Conservation (phyloP, 495 filamentous ascomycete species). For the Aspergillus wentii region DNA sequence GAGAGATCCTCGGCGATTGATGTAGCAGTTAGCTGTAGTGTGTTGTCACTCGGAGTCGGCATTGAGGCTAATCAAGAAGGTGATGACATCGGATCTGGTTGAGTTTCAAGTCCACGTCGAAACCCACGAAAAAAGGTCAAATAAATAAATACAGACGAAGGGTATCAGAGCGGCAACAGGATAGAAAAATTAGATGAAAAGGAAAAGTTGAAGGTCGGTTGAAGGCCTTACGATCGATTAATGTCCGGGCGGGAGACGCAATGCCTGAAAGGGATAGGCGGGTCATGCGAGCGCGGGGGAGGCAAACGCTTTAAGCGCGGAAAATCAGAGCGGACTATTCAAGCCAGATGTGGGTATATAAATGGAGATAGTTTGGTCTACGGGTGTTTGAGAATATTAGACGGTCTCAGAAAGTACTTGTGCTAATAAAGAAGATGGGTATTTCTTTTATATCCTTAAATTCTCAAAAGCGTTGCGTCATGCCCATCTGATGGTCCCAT, state of each 20-base stretch:
- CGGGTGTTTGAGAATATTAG: too few species aligned
- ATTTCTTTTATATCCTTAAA: too few species aligned
- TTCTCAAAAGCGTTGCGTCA: too few species aligned
- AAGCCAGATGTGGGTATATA: too few species aligned
- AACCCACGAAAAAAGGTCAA: conserved; percentile 1
- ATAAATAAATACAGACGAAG: too few species aligned
- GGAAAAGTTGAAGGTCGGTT: conserved; percentile 8
- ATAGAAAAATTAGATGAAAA: conserved; percentile 5
- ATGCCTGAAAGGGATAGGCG: conserved; percentile 22
- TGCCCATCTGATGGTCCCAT: too few species aligned
- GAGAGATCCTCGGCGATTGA: conserved; percentile 46
- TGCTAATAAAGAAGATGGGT: too few species aligned
- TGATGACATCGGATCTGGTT: conserved; percentile 37
- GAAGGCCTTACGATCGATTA: conserved; percentile 10
- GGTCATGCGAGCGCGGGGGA: conserved; percentile 46
- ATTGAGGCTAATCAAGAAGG: conserved; percentile 43
- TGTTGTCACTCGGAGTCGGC: conserved; percentile 55
- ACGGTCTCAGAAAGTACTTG: too few species aligned
- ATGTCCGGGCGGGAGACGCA: conserved; percentile 12
- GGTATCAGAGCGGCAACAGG: not conserved
- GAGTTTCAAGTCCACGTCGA: conserved; percentile 2
- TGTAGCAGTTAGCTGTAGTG: conserved; percentile 31
- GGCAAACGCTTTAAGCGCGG: too few species aligned
- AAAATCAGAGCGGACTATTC: too few species aligned
- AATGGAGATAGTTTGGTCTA: too few species aligned